Percentiles rank a stretch among this genome's conserved stretches.
Conservation (phyloP, 2,329 filamentous ascomycete genomes). For the Phaeosphaeriaceae sp. region DNA sequence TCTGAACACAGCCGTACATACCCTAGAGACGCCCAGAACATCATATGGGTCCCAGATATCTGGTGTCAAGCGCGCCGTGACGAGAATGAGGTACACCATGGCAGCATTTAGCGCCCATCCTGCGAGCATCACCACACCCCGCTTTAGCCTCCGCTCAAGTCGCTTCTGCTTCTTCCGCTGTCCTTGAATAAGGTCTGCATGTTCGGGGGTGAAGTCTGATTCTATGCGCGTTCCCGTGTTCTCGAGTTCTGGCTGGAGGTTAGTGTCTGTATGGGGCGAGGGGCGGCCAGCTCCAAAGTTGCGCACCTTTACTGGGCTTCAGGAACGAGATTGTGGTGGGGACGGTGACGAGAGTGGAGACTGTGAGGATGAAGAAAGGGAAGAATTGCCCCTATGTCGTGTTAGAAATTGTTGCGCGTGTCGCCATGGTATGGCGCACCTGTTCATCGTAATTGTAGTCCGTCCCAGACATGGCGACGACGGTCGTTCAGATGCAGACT, state of each 20-base stretch:
- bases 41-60: constrained; percentile 98
- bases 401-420: constrained; percentile 20
- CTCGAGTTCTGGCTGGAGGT: constrained; percentile 66
- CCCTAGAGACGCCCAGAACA: constrained; percentile 85
- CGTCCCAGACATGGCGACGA: constrained; percentile 57
- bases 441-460: constrained; percentile 99
- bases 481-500: constrained; percentile 26
- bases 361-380: constrained; percentile 96
- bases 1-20: constrained; percentile 51
- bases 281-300: constrained; percentile 8
- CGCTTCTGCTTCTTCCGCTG: constrained; percentile 88
- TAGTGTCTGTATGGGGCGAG: constrained; percentile 12
- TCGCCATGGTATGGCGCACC: constrained; percentile 55
- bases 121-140: constrained; percentile 74
- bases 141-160: constrained; percentile 87
- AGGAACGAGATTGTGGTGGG: constrained; percentile 90
- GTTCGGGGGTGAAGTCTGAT: constrained; percentile 79
- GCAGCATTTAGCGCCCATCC: constrained; percentile 87
- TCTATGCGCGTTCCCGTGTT: constrained; percentile 83
- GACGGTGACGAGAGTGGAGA: constrained; percentile 85
- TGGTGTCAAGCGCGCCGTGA: constrained; percentile 73
- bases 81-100: constrained; percentile 90
- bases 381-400: constrained; percentile 85
- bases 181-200: constrained; percentile 82
- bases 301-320: constrained; percentile 73